Conservation (phyloP, 495 filamentous ascomycete species). For the Penicillium angulare region DNA sequence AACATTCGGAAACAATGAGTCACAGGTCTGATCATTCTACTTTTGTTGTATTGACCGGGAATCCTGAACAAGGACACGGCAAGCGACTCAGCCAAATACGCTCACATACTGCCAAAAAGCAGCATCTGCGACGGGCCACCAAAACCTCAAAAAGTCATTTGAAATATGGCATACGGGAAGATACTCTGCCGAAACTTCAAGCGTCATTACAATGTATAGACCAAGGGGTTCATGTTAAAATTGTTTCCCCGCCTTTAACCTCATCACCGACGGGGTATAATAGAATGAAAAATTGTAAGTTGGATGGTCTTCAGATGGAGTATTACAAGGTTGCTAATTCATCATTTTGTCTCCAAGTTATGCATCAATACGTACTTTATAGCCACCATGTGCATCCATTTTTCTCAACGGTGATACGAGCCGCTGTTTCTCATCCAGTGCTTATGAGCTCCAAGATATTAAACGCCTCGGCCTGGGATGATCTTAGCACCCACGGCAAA, state of each 20-base stretch:
- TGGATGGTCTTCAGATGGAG: not conserved
- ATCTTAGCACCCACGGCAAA: slow-evolving; percentile 7
- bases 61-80: slow-evolving; percentile 12
- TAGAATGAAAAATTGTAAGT: slow-evolving; percentile 13
- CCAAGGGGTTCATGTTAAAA: not conserved
- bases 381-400: slow-evolving; percentile 18
- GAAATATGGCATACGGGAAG: no score
- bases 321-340: no score
- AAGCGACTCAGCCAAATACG: slow-evolving; percentile 15
- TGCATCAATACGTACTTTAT: slow-evolving; percentile 14
- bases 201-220: not conserved
- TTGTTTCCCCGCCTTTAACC: slow-evolving; percentile 4
- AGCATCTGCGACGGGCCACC: not conserved
- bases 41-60: slow-evolving; percentile 20
- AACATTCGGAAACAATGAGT: not conserved
- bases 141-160: no score
- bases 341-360: no score
- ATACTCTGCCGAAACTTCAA: no score
- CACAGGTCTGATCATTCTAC: not conserved
- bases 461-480: slow-evolving; percentile 22
- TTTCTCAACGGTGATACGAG: slow-evolving; percentile 7
- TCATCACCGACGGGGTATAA: slow-evolving; percentile 4
- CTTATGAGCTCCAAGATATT: slow-evolving; percentile 23
- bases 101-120: slow-evolving; percentile 5
- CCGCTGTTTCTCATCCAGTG: slow-evolving; percentile 7